Conservation (phyloP, 2,329 filamentous ascomycete genomes). For the Arthrobotrys entomopaga region DNA sequence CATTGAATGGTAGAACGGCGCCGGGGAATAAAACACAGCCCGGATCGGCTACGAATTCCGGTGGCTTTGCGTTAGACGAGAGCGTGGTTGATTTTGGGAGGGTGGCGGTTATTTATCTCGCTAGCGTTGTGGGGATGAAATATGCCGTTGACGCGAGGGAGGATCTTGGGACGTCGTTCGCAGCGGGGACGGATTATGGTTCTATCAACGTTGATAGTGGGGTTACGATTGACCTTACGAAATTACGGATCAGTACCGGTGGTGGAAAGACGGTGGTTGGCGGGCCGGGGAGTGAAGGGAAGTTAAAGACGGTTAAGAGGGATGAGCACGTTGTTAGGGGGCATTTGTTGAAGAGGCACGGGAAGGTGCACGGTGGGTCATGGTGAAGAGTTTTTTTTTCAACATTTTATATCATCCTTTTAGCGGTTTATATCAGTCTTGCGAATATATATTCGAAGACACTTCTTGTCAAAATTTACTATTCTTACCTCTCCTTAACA, state of each 20-base stretch:
- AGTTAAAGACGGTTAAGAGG: conserved; percentile 6
- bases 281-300: conserved; percentile 9
- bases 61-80: conserved; percentile 64
- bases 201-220: conserved; percentile 19
- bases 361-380: conserved; percentile 17
- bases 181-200: conserved; percentile 39
- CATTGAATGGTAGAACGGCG: conserved; percentile 71
- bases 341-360: conserved; percentile 29
- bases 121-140: conserved; percentile 63
- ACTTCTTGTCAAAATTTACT: conserved; percentile 13
- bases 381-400: conserved; percentile 9
- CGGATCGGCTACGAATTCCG: conserved; percentile 45
- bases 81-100: conserved; percentile 73
- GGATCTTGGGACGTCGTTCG: conserved; percentile 33
- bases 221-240: conserved; percentile 33
- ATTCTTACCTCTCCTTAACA: background rate
- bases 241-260: conserved; percentile 35
- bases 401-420: conserved; percentile 21
- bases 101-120: conserved; percentile 71
- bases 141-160: conserved; percentile 41
- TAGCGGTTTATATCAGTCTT: background rate
- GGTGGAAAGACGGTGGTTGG: conserved; percentile 29
- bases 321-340: background rate
- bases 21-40: conserved; percentile 37
- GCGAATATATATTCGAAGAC: background rate